phyloP scores from a whole-genome alignment of 495 filamentous ascomycete species.

The Penicillium lagena region DNA sequence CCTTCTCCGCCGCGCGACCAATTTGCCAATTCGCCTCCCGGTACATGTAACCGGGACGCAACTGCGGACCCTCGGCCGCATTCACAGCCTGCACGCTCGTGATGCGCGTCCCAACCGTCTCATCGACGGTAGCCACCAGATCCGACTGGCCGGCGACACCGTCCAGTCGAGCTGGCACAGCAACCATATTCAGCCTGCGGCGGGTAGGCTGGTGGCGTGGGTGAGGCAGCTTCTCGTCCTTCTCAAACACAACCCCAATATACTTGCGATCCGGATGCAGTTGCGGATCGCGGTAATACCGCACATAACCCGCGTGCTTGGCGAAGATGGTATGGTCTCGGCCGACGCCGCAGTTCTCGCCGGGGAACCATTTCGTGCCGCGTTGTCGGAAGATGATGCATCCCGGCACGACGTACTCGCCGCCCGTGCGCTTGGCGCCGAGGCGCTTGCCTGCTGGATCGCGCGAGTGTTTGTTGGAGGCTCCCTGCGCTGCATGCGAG shows the following conservation, averaged over 20 bases:
- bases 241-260: constrained; percentile 85
- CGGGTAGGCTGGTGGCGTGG: constrained; percentile 56
- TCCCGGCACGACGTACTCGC: constrained; percentile 85
- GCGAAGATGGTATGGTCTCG: constrained; percentile 98
- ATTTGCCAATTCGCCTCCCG: constrained; percentile 82
- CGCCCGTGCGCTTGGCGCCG: constrained; percentile 86
- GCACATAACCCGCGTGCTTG: constrained; percentile 76
- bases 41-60: constrained; percentile 71
- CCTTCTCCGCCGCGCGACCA: constrained; percentile 59
- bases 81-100: constrained; percentile 25
- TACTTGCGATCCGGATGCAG: constrained; percentile 76
- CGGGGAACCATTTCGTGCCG: constrained; percentile 88
- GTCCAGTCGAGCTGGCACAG: constrained; percentile 34
- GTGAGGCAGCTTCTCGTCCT: constrained; percentile 62
- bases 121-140: constrained; percentile 24
- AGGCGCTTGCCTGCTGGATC: constrained; percentile 89
- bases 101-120: constrained; percentile 21
- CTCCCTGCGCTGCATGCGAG: constrained; percentile 78
- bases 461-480: constrained; percentile 73
- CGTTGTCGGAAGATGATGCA: constrained; percentile 98
- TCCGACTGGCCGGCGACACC: constrained; percentile 26
- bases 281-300: constrained; percentile 85
- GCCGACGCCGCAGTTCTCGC: constrained; percentile 89
- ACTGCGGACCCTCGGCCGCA: constrained; percentile 35
- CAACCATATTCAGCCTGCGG: constrained; percentile 64